These are phyloP conservation scores for Polygonum maritimum DNA, from an alignment of 148 eudicot genomes.

Conservation along the genomic window DNA sequence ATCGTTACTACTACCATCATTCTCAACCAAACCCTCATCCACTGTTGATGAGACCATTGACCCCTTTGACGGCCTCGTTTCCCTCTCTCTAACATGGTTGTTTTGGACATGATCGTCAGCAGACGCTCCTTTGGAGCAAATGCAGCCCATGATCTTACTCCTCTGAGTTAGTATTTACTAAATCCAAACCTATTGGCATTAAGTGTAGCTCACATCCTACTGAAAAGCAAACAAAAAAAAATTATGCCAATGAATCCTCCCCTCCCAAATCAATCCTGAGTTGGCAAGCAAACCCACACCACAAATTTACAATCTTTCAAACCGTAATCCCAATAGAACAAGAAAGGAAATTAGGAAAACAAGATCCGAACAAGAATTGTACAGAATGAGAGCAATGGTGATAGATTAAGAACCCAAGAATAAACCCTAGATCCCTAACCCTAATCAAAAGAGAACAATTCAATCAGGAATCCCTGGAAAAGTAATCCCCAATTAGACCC, in stretches of 20 bases:
- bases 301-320: background rate
- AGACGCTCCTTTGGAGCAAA: constrained; percentile 55
- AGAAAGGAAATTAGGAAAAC: background rate
- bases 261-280: too few relatives aligned
- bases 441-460: background rate
- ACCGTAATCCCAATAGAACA: background rate
- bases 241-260: too few relatives aligned
- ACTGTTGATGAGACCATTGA: constrained; percentile 19
- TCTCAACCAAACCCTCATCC: constrained; percentile 26
- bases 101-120: constrained; percentile 16
- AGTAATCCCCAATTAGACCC: background rate
- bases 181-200: background rate
- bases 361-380: background rate
- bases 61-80: constrained; percentile 20
- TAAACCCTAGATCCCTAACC: constrained; percentile 8
- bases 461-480: constrained; percentile 5
- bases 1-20: constrained; percentile 24
- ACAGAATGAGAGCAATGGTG: background rate
- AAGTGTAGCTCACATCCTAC: background rate
- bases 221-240: too few relatives aligned
- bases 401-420: background rate
- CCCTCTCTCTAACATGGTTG: constrained; percentile 15
- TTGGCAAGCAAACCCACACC: background rate
- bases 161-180: background rate
- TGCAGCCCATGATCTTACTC: constrained; percentile 44